phyloP scores from a whole-genome alignment of 2,329 filamentous ascomycete species.

The Pseudocercospora fijiensis region DNA sequence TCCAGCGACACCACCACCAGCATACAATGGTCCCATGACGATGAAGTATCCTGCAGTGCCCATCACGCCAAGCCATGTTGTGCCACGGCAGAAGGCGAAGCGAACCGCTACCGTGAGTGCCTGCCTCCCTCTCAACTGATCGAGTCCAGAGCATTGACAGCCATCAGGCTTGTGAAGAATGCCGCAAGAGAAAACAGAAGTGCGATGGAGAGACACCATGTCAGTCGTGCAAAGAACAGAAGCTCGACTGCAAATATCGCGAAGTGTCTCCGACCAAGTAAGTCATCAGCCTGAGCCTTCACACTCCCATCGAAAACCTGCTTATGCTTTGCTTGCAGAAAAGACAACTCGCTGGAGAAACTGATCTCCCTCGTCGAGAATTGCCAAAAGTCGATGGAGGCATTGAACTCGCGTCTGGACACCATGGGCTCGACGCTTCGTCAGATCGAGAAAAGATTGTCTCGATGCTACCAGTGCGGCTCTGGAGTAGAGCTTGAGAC shows the following conservation, averaged over 20 bases:
- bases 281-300: background rate
- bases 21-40: slow-evolving; percentile 11
- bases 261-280: slow-evolving; percentile 29
- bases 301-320: background rate
- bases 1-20: slow-evolving; percentile 22
- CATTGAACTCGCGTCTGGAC: slow-evolving; percentile 24
- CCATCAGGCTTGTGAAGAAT: slow-evolving; percentile 29
- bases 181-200: slow-evolving; percentile 29
- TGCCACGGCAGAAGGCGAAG: slow-evolving; percentile 30
- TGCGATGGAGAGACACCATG: slow-evolving; percentile 28
- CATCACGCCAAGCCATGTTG: slow-evolving; percentile 26
- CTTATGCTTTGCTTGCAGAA: slow-evolving; percentile 17
- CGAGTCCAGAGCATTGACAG: background rate
- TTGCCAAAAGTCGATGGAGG: slow-evolving; percentile 25
- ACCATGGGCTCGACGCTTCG: slow-evolving; percentile 23
- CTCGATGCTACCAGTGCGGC: slow-evolving; percentile 24
- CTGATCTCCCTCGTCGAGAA: slow-evolving; percentile 24
- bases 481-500: slow-evolving; percentile 23
- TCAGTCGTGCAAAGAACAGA: slow-evolving; percentile 30
- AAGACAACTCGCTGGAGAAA: slow-evolving; percentile 28
- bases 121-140: background rate
- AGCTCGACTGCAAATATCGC: slow-evolving; percentile 29
- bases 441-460: slow-evolving; percentile 24
- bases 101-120: slow-evolving; percentile 28
- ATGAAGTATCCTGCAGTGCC: slow-evolving; percentile 27